Base-by-base conservation (phyloP, 192 early-diverging fungal species). In the Mortierella claussenii region DNA sequence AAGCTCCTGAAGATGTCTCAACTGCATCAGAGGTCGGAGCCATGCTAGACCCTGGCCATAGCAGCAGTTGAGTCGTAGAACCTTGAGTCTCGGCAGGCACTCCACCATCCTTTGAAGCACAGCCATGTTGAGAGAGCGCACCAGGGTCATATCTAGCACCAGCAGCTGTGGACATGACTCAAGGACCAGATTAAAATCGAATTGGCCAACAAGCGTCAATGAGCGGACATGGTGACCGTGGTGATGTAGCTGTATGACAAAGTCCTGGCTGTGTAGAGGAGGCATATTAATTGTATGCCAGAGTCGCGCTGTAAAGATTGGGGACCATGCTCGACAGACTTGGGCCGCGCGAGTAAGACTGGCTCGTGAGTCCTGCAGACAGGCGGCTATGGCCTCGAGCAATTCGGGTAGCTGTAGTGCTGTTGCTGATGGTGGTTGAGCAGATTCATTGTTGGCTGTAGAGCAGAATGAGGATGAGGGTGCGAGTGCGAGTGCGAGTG, bases 1-100 rank as follows among this genome's bases (percentile, higher is more conserved):
- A 4, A 60, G 23, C 30, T 49, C 46, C 28, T 33, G 17, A 7
- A 60, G 40, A 48, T 9, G 34, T 20, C 24, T 30, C 4, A 60
- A 32, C 1, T 21, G 21, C 32, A 1, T 48, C 3, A 60, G 31
- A 24, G 20, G 15, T 17, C 15, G 8, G 3, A 60, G 58, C 58
- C 58, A 60, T 18, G 44, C 3, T 11, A 60, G 10, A 2, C 21
- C 21, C 17, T 60, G 58, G 2, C 46, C 58, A 36, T 60, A 24
- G 20, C 58, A 60, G 46, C 58, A 48, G 34, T 60, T 60, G 28
- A 60, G 28, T 23, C n/a, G 17, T 4, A 60, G 31, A 21, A 11
- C 13, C 24, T 36, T 48, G 13, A 60, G 46, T 0, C 32, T 34
- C 3, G 58, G 58, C 30, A 60, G 30, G 36, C 28, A 34, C 12